Conservation (phyloP, 805 yeast species). For the Brettanomyces nanus region DNA sequence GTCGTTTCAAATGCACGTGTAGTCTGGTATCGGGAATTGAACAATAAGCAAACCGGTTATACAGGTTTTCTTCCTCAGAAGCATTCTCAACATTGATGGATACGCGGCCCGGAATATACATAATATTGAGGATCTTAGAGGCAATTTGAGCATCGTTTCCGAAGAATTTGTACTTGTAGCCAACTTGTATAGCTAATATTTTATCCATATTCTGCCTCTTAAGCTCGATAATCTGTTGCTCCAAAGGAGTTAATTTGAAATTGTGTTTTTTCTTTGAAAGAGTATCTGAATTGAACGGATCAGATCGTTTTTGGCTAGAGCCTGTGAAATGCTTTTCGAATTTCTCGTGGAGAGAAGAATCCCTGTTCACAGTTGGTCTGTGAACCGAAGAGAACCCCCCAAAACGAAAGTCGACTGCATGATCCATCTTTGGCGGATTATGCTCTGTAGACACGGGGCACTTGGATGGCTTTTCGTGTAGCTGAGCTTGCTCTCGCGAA, state of each 20-base stretch:
- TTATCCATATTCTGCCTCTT: conserved; percentile 57
- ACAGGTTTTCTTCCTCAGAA: conserved; percentile 32
- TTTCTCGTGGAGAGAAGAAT: neutral
- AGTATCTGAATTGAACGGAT: neutral
- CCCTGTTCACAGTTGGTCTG: neutral
- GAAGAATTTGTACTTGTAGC: conserved; percentile 82
- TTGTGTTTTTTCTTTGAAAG: neutral
- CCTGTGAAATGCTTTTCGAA: neutral
- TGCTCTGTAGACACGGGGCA: neutral
- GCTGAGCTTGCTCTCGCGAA: neutral
- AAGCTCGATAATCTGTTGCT: conserved; percentile 63
- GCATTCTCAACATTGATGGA: conserved; percentile 39
- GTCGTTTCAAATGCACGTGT: conserved; percentile 65
- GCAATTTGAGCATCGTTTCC: conserved; percentile 78
- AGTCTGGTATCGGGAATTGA: conserved; percentile 76
- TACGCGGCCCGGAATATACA: conserved; percentile 63
- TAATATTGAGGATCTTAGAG: conserved; percentile 56
- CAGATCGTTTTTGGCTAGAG: neutral
- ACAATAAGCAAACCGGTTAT: conserved; percentile 67
- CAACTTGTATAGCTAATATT: conserved; percentile 76
- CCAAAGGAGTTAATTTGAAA: conserved; percentile 61
- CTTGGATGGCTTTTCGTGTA: neutral
- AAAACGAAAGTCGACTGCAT: neutral
- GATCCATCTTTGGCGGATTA: neutral
- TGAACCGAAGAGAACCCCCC: neutral